Percentiles rank a stretch among this genome's conserved stretches.
Conservation (phyloP, 345 rosid species). For the Dipteronia sinensis region DNA sequence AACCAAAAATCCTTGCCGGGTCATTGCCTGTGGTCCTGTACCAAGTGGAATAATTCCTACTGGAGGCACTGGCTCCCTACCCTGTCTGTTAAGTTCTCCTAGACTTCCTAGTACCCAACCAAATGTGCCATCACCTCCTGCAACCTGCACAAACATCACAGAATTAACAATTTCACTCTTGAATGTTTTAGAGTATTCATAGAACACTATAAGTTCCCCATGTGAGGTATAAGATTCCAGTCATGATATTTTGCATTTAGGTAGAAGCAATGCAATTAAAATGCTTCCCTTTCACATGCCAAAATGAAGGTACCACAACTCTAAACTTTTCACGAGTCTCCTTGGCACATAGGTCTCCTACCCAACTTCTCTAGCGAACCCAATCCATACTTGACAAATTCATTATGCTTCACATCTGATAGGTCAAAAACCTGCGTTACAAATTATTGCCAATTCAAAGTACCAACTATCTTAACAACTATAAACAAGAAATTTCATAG, state of each 20-base stretch:
- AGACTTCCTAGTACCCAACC: slow-evolving; percentile 97
- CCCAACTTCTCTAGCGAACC: slow-evolving; percentile 78
- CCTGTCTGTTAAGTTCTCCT: slow-evolving; percentile 56
- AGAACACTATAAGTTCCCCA: not conserved
- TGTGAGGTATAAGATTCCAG: not conserved
- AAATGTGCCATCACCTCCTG: slow-evolving; percentile 99
- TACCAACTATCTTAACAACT: not conserved
- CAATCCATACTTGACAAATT: slow-evolving; percentile 80
- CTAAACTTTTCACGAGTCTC: slow-evolving; percentile 78
- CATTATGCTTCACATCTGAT: slow-evolving; percentile 72
- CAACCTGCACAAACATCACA: slow-evolving; percentile 66
- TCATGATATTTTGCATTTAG: not conserved
- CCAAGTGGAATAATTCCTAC: slow-evolving; percentile 93
- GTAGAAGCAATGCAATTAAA: not conserved
- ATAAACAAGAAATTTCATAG: slow-evolving; percentile 4
- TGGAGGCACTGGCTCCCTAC: slow-evolving; percentile 75
- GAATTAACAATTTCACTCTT: not conserved
- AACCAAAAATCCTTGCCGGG: slow-evolving; percentile 89
- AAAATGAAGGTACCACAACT: slow-evolving; percentile 65
- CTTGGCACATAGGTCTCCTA: slow-evolving; percentile 79
- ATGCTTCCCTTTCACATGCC: not conserved
- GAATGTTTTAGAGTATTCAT: not conserved
- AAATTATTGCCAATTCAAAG: slow-evolving; percentile 12
- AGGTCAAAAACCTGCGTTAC: slow-evolving; percentile 77
- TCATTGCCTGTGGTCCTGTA: slow-evolving; percentile 97